Percentiles rank a stretch among this genome's conserved stretches.
These are phyloP conservation scores for Heimioporus sp. DNA, from an alignment of 768 basidiomycete species.

Conservation along the genomic window DNA sequence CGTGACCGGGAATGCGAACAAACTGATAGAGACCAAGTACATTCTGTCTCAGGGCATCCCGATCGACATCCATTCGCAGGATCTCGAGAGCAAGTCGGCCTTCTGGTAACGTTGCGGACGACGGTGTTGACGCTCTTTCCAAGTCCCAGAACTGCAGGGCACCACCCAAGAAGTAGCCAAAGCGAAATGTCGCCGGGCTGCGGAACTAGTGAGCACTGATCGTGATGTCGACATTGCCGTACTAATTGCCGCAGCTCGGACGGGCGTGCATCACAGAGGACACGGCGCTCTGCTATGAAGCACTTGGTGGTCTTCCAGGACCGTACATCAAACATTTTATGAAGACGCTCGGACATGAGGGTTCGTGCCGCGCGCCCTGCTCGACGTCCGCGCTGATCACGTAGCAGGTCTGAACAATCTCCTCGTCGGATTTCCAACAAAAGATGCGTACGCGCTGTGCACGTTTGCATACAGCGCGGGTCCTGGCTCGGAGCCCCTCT, in stretches of 20 bases:
- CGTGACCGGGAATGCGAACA: constrained; percentile 93
- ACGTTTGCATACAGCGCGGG: constrained; percentile 94
- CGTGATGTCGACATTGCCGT: not conserved
- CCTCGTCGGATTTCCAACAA: constrained; percentile 72
- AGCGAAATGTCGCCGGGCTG: constrained; percentile 84
- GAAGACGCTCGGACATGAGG: constrained; percentile 78
- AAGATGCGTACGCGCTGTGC: constrained; percentile 85
- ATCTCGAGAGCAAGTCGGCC: constrained; percentile 68
- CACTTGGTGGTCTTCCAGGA: constrained; percentile 88
- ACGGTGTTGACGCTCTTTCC: not conserved
- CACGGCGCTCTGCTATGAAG: constrained; percentile 89
- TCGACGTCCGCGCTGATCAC: not conserved
- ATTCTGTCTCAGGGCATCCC: constrained; percentile 70
- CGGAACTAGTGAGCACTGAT: constrained; percentile 59
- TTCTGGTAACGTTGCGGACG: not conserved
- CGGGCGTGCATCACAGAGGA: constrained; percentile 81
- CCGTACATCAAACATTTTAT: constrained; percentile 98
- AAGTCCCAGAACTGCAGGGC: constrained; percentile 94
- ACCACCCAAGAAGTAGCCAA: constrained; percentile 86
- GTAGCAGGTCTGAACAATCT: constrained; percentile 72
- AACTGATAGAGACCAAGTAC: constrained; percentile 81
- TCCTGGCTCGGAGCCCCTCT: constrained; percentile 72
- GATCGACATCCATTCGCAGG: constrained; percentile 74
- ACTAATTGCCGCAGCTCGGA: constrained; percentile 35
- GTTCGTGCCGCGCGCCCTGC: constrained; percentile 33